phyloP scores from a whole-genome alignment of 1,284 basidiomycete species.

The Puccinia hordei region DNA sequence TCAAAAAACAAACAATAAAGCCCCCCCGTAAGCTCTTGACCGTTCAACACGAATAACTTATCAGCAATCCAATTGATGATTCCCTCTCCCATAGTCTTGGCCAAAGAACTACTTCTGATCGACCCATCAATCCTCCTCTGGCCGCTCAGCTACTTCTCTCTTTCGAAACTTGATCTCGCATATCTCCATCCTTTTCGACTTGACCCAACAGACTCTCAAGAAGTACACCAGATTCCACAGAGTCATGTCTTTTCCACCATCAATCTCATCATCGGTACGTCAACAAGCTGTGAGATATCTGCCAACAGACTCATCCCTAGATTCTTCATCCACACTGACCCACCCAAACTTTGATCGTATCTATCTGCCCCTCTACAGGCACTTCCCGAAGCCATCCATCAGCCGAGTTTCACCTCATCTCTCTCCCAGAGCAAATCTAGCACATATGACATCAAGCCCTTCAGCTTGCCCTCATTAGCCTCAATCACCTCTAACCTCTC shows the following conservation, averaged over 20 bases:
- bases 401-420: neutral
- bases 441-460: constrained; percentile 25
- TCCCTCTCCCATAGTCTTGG: neutral
- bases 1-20: too few species aligned
- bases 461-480: constrained; percentile 39
- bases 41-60: neutral
- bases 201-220: neutral
- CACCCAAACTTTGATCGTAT: neutral
- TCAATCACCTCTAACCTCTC: constrained; percentile 36
- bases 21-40: neutral
- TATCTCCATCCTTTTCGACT: constrained; percentile 8
- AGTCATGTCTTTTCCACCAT: constrained; percentile 25
- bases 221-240: neutral
- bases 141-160: neutral
- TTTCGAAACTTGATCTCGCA: neutral
- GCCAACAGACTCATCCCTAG: too few species aligned
- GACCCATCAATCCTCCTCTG: constrained; percentile 21
- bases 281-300: neutral
- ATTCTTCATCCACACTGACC: neutral
- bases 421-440: constrained; percentile 10
- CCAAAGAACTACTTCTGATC: neutral
- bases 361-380: neutral
- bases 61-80: neutral
- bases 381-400: neutral
- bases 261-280: constrained; percentile 27